These are phyloP conservation scores for Neoboletus subvelutipes DNA, from an alignment of 768 basidiomycete genomes.

Conservation along the genomic window DNA sequence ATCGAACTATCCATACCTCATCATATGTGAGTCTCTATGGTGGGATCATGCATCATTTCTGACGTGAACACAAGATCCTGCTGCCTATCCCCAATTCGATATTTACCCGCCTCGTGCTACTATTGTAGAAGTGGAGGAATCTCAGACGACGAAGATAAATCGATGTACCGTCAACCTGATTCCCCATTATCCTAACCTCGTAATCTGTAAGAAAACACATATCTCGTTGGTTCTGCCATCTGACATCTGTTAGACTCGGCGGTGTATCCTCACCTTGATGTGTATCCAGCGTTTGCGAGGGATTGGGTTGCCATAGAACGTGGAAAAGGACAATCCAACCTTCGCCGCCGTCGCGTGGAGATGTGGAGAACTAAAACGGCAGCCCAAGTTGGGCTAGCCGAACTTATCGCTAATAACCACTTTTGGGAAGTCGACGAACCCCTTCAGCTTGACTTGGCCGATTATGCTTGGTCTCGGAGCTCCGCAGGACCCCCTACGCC, in stretches of 20 bases:
- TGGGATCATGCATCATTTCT: background rate
- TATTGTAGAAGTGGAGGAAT: background rate
- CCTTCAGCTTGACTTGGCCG: slow-evolving; percentile 56
- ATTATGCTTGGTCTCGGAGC: slow-evolving; percentile 69
- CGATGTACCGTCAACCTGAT: slow-evolving; percentile 7
- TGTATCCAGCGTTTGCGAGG: slow-evolving; percentile 18
- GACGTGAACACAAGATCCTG: slow-evolving; percentile 37
- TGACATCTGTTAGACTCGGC: slow-evolving; percentile 21
- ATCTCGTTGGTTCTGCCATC: background rate
- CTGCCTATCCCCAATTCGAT: slow-evolving; percentile 41
- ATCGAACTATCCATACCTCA: slow-evolving; percentile 24
- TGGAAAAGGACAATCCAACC: slow-evolving; percentile 2
- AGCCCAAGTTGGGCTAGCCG: slow-evolving; percentile 23
- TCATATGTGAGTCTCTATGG: slow-evolving; percentile 27
- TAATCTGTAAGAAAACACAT: slow-evolving; percentile 33
- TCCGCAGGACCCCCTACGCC: slow-evolving; percentile 61
- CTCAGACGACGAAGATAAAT: background rate
- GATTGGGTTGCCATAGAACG: background rate
- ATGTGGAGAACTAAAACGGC: slow-evolving; percentile 18
- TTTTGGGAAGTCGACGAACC: slow-evolving; percentile 28
- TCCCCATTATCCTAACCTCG: slow-evolving; percentile 35
- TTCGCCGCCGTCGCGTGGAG: slow-evolving; percentile 14
- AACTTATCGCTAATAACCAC: slow-evolving; percentile 18
- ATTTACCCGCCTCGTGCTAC: slow-evolving; percentile 34
- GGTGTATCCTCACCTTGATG: slow-evolving; percentile 23